Evolutionary conservation across 116 monocot genomes (phyloP).

Genomic region (Dioscorea cayenensis): DNA sequence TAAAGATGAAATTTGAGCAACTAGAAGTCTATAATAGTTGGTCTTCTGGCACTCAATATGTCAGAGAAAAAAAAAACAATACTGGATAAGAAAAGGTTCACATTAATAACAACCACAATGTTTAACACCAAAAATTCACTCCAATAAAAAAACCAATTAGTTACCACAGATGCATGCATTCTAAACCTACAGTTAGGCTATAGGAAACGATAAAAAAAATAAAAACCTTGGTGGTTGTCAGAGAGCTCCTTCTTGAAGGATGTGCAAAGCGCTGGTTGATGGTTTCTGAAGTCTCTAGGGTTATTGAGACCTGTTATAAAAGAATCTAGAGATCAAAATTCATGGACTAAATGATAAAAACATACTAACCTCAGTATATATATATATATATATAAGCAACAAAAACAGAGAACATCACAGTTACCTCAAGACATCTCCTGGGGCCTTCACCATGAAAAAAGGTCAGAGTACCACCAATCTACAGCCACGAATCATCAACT

Average conservation of each 20-base stretch:
- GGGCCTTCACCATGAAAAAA: conserved; percentile 77
- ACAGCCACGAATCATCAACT: not conserved
- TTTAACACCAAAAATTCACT: too few relatives aligned
- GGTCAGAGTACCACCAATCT: conserved; percentile 95
- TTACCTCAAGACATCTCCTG: conserved; percentile 94
- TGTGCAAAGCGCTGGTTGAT: conserved; percentile 66
- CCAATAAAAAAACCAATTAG: too few relatives aligned
- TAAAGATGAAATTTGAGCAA: too few relatives aligned
- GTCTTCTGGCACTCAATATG: too few relatives aligned
- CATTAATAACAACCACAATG: too few relatives aligned
- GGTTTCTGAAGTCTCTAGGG: conserved; percentile 83
- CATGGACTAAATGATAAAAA: not conserved
- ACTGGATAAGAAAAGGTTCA: too few relatives aligned
- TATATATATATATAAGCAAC: too few relatives aligned
- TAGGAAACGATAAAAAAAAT: not conserved
- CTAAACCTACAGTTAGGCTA: not conserved
- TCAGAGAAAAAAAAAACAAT: too few relatives aligned
- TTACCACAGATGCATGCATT: not conserved
- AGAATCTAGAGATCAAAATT: not conserved
- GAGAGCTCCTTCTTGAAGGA: conserved; percentile 75
- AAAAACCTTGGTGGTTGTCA: conserved; percentile 76
- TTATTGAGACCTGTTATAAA: conserved; percentile 63
- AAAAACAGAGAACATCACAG: too few relatives aligned
- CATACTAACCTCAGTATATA: not conserved
- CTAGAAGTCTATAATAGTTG: too few relatives aligned